phyloP scores from a whole-genome alignment of 2,329 filamentous ascomycete species.

The Cercospora berteroae region DNA sequence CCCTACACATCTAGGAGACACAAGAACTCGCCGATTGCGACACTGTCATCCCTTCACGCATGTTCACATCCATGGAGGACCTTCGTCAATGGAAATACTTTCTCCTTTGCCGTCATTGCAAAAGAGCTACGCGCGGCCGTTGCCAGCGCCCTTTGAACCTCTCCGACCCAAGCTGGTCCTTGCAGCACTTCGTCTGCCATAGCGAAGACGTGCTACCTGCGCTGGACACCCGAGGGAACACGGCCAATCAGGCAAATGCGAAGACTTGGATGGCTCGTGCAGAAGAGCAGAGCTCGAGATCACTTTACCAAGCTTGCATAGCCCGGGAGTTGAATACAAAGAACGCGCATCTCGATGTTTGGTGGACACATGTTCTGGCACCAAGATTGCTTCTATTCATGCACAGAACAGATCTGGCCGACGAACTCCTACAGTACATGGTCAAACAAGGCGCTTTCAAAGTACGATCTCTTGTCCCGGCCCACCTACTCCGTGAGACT shows the following conservation, averaged over 20 bases:
- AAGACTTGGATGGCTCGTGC: neutral
- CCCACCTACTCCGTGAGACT: neutral
- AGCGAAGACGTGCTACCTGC: neutral
- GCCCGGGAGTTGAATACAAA: neutral
- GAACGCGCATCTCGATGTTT: neutral
- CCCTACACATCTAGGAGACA: slow-evolving; percentile 2
- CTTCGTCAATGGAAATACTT: neutral
- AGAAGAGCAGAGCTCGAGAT: neutral
- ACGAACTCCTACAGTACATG: neutral
- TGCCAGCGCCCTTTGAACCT: neutral
- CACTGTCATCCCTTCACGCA: neutral
- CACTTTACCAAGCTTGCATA: neutral
- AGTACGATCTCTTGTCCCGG: neutral
- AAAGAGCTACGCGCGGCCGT: neutral
- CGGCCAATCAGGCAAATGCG: neutral
- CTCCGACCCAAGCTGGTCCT: neutral
- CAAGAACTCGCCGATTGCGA: neutral
- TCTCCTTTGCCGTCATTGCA: neutral
- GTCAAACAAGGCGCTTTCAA: neutral
- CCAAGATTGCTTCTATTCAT: neutral
- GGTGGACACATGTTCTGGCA: neutral
- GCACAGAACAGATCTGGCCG: neutral
- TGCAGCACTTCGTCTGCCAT: slow-evolving; percentile 1
- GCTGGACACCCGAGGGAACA: neutral
- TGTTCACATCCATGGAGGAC: neutral